phyloP scores from a whole-genome alignment of 352 stramenopile genomes.

The Phytophthora sansomeana region DNA sequence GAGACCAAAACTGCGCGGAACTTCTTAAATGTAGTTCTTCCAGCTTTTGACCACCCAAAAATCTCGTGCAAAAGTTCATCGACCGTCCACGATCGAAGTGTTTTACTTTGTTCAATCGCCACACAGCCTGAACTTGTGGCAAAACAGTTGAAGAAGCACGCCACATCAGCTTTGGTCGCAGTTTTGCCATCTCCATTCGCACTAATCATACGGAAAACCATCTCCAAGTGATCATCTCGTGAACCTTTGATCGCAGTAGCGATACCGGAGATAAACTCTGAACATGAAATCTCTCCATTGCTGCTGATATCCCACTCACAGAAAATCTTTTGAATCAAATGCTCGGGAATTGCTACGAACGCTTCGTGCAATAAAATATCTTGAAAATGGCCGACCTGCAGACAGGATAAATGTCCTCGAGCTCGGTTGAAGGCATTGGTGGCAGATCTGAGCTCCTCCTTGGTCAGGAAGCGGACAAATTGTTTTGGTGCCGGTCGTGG shows the following conservation, averaged over 20 bases:
- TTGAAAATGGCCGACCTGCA: slow-evolving; percentile 45
- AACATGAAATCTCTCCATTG: slow-evolving; percentile 32
- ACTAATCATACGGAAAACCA: slow-evolving; percentile 54
- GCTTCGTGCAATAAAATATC: slow-evolving; percentile 50
- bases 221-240: slow-evolving; percentile 51
- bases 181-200: not conserved
- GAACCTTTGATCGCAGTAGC: slow-evolving; percentile 41
- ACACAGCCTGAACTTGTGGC: slow-evolving; percentile 3
- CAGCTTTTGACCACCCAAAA: not conserved
- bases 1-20: slow-evolving; percentile 11
- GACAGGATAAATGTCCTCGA: slow-evolving; percentile 38
- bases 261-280: slow-evolving; percentile 51
- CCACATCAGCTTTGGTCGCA: slow-evolving; percentile 1
- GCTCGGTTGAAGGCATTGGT: slow-evolving; percentile 53
- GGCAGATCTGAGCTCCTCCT: slow-evolving; percentile 30
- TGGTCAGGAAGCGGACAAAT: slow-evolving; percentile 25
- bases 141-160: slow-evolving; percentile 12
- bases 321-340: slow-evolving; percentile 47
- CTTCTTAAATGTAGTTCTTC: slow-evolving; percentile 4
- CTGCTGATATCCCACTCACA: slow-evolving; percentile 41
- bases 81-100: slow-evolving; percentile 6
- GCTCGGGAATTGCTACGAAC: slow-evolving; percentile 39
- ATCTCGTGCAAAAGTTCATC: slow-evolving; percentile 5
- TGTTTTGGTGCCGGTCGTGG: not conserved
- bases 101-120: slow-evolving; percentile 9